Evolutionary conservation across 192 early-diverging fungal genomes (phyloP).

Genomic region (Geranomyces michiganensis): DNA sequence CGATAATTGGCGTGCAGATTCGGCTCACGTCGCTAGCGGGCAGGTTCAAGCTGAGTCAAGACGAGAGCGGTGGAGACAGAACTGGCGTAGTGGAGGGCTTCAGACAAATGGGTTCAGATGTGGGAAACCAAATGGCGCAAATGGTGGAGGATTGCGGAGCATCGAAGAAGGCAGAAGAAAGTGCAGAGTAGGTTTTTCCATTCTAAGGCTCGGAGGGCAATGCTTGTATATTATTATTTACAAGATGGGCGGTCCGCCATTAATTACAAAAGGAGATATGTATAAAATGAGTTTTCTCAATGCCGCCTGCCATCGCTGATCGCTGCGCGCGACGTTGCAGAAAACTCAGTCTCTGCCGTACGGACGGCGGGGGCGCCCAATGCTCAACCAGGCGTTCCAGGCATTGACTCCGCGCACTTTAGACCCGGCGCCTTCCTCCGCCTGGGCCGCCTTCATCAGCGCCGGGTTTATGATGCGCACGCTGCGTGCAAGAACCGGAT

Average conservation of each 20-base stretch:
- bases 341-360: background rate
- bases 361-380: background rate
- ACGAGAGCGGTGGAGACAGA: background rate
- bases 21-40: background rate
- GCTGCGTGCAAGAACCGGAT: background rate
- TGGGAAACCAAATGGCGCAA: background rate
- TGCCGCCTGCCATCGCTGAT: too few species aligned
- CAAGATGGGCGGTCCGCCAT: too few species aligned
- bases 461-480: background rate
- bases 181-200: too few species aligned
- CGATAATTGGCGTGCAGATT: background rate
- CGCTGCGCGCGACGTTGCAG: too few species aligned
- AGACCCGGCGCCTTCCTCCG: background rate
- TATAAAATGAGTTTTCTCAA: too few species aligned
- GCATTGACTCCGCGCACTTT: background rate
- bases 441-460: background rate
- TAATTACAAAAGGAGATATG: too few species aligned
- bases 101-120: background rate
- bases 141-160: background rate
- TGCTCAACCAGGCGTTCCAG: background rate
- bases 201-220: too few species aligned
- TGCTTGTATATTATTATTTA: too few species aligned
- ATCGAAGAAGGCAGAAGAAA: too few species aligned
- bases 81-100: background rate
- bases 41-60: background rate